Evolutionary conservation across 257 asterid genomes (phyloP).

Genomic region (Rhazya stricta): DNA sequence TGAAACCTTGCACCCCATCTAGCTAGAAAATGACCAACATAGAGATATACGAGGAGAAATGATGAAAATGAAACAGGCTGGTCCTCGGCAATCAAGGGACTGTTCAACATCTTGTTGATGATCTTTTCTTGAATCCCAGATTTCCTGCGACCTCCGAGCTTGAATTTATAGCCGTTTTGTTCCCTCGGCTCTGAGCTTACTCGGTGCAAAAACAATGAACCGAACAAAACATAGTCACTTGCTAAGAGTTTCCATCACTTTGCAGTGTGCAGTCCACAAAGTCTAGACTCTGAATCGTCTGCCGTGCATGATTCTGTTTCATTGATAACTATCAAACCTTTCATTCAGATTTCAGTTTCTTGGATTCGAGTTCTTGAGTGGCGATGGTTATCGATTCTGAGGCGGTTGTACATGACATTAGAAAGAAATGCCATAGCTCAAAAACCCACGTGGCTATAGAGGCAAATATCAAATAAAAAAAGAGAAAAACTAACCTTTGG

Average conservation of each 20-base stretch:
- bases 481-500: too few relatives aligned
- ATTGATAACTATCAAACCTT: too few relatives aligned
- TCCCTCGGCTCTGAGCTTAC: neutral
- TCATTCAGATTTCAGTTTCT: neutral
- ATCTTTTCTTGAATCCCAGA: neutral
- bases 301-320: too few relatives aligned
- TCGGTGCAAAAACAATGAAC: neutral
- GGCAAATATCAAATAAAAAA: too few relatives aligned
- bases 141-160: neutral
- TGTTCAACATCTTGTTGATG: neutral
- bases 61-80: constrained; percentile 9
- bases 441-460: too few relatives aligned
- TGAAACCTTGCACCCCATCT: constrained; percentile 97
- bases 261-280: too few relatives aligned
- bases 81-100: neutral
- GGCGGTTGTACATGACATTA: neutral
- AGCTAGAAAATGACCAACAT: constrained; percentile 81
- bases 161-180: neutral
- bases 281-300: too few relatives aligned
- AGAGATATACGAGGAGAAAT: constrained; percentile 50
- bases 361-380: neutral
- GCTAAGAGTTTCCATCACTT: too few relatives aligned
- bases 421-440: neutral
- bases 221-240: too few relatives aligned
- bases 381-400: neutral